Conservation (phyloP, 1,139 yeast genomes). For the Scheffersomyces lignicola region DNA sequence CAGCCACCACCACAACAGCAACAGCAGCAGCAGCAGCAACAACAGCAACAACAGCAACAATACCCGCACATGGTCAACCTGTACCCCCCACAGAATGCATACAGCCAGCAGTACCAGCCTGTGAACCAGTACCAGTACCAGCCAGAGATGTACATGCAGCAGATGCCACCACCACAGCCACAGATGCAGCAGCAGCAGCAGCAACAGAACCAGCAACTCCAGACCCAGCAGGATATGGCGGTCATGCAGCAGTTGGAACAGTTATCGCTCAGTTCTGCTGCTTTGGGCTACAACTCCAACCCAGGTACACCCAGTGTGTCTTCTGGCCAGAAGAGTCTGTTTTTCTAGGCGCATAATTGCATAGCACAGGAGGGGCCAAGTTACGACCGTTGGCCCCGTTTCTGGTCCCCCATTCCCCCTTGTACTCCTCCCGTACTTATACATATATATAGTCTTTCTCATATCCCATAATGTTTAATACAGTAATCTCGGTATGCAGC, state of each 20-base stretch:
- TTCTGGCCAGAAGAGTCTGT: conserved; percentile 18
- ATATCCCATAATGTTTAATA: not conserved
- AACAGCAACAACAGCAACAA: conserved; percentile 9
- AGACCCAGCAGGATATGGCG: conserved; percentile 29
- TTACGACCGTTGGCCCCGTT: not conserved
- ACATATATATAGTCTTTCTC: too few species aligned
- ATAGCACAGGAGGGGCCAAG: not conserved
- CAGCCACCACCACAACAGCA: conserved; percentile 10
- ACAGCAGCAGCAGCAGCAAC: conserved; percentile 11
- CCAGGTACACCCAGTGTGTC: conserved; percentile 41
- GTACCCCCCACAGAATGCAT: conserved; percentile 2
- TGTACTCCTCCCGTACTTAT: too few species aligned
- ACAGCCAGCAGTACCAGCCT: conserved; percentile 6
- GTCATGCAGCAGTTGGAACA: conserved; percentile 53
- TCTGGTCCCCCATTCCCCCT: too few species aligned
- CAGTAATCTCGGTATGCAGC: not conserved
- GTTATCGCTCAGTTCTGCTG: conserved; percentile 49
- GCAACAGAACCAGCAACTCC: conserved; percentile 15
- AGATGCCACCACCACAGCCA: conserved; percentile 12
- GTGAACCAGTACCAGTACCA: conserved; percentile 10
- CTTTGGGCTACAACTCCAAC: conserved; percentile 48
- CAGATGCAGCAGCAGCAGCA: conserved; percentile 10
- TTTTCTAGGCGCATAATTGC: conserved; percentile 15
- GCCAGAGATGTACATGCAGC: conserved; percentile 13
- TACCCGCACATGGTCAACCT: conserved; percentile 11